Percentiles rank a stretch among this genome's conserved stretches.
Evolutionary conservation across 1,139 yeast species (phyloP).

Genomic region (Yamadazyma membranifaciens): DNA sequence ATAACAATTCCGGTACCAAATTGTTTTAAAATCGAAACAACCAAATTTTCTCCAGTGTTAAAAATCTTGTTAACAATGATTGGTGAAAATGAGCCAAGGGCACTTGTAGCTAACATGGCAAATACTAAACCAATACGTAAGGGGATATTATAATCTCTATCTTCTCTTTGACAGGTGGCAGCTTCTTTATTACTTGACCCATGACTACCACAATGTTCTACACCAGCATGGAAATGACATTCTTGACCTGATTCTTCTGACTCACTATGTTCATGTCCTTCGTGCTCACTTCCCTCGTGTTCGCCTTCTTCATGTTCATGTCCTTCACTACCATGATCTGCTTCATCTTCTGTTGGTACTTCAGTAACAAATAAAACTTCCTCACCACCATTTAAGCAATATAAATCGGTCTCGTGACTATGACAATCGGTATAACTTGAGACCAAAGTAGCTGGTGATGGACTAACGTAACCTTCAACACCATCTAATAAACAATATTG

Average conservation of each 20-base stretch:
- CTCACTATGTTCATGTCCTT: not conserved
- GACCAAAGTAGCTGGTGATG: slow-evolving; percentile 23
- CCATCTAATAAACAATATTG: slow-evolving; percentile 8
- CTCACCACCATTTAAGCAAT: slow-evolving; percentile 20
- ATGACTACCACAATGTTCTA: slow-evolving; percentile 32
- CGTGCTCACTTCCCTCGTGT: slow-evolving; percentile 1
- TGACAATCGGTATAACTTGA: slow-evolving; percentile 30
- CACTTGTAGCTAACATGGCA: slow-evolving; percentile 29
- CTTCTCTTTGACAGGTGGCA: slow-evolving; percentile 17
- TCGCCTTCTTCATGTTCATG: too few relatives aligned
- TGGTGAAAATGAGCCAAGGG: slow-evolving; percentile 29
- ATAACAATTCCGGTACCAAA: slow-evolving; percentile 27
- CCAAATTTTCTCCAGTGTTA: slow-evolving; percentile 20
- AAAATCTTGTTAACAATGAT: slow-evolving; percentile 18
- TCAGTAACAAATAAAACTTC: slow-evolving; percentile 25
- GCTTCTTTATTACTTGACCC: slow-evolving; percentile 5
- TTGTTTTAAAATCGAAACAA: slow-evolving; percentile 21
- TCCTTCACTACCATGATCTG: slow-evolving; percentile 1
- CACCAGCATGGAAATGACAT: slow-evolving; percentile 42
- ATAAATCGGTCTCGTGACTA: slow-evolving; percentile 23
- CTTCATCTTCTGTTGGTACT: slow-evolving; percentile 4
- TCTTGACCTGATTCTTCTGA: slow-evolving; percentile 15
- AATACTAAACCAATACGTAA: slow-evolving; percentile 29
- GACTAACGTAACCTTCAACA: slow-evolving; percentile 27
- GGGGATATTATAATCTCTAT: slow-evolving; percentile 26